These are phyloP conservation scores for Mercurialis annua DNA, from an alignment of 345 rosid species.

Conservation along the genomic window DNA sequence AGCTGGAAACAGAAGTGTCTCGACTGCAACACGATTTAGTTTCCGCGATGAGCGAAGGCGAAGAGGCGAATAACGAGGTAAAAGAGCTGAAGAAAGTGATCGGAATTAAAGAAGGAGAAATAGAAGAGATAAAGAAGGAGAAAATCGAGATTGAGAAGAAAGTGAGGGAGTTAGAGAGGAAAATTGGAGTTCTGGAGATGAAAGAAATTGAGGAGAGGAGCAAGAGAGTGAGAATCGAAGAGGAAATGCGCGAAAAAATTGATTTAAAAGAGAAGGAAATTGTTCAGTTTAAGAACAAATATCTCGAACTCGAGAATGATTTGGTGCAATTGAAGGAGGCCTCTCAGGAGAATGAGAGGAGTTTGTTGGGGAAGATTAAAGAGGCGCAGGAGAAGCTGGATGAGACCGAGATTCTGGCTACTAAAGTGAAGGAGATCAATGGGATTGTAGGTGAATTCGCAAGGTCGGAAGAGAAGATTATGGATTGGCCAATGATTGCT, in stretches of 20 bases:
- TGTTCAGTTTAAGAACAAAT: constrained; percentile 35
- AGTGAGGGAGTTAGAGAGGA: constrained; percentile 69
- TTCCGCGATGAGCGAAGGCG: constrained; percentile 41
- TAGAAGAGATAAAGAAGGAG: constrained; percentile 49
- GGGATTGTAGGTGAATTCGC: constrained; percentile 23
- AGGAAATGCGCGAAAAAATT: constrained; percentile 48
- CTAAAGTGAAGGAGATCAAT: constrained; percentile 43
- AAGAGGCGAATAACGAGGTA: constrained; percentile 45
- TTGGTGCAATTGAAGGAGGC: constrained; percentile 39
- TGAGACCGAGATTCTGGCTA: constrained; percentile 35
- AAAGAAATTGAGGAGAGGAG: constrained; percentile 63
- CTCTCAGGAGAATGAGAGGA: constrained; percentile 36
- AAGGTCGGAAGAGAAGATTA: constrained; percentile 18
- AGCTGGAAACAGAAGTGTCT: constrained; percentile 56
- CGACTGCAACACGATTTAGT: constrained; percentile 66
- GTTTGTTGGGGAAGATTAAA: constrained; percentile 30
- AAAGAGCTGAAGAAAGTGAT: constrained; percentile 11
- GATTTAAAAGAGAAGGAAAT: constrained; percentile 54
- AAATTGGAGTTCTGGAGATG: constrained; percentile 50
- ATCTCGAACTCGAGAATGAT: constrained; percentile 40
- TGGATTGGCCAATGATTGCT: constrained; percentile 47
- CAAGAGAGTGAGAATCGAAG: constrained; percentile 56
- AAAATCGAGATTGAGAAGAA: constrained; percentile 55
- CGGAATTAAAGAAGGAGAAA: constrained; percentile 33
- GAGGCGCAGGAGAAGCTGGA: constrained; percentile 42